Base-by-base conservation (phyloP, 768 basidiomycete species). In the Crucibulum laeve region DNA sequence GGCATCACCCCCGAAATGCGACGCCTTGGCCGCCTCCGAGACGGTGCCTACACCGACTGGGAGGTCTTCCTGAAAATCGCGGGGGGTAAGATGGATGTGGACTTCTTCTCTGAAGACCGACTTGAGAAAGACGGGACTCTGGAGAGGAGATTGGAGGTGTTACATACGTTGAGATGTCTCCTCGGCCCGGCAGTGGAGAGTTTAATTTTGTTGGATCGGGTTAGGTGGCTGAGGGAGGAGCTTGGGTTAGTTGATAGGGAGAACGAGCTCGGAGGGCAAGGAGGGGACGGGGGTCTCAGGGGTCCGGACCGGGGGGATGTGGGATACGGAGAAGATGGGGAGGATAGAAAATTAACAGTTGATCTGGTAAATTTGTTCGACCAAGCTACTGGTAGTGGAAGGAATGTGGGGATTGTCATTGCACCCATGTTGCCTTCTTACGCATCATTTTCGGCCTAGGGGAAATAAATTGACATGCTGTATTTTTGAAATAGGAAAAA, bases 141-240 rank as follows among this genome's bases (percentile, higher is more conserved):
- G 25, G 72, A 73, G 50, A 57, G 64, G 24, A 65, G 68, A 25
- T 52, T 89, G 7, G 77, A 74, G 38, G 71, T 75, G n/a, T 56
- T 87, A 18, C 84, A 89, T 46, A 68, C 79, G 1, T 60, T 87
- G 14, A 73, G 87, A 18, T 87, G 86, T 57, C 61, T 87, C 32
- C 52, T 87, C 0, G 87, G 87, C 1, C 81, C 85, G 5, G 62
- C 77, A 23, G 65, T 89, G 5, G 87, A 90, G 62, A 77, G 72
- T 46, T 56, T 78, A 40, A 77, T 91, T 21, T 57, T 88, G 13
- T 57, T 75, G 13, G 87, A 89, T 59, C 72, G 87, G 17, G 53
- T 72, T 22, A 51, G 64, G 34, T 89, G 84, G 82, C 49, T 87
- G 44, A 54, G 51, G 41, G 69, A 80, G 30, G 55, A 61, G 40